Evolutionary conservation across 106 monocot genomes (phyloP), one percentile per base, ranked within the genome.

Genomic region (Dioscorea dumetorum): DNA sequence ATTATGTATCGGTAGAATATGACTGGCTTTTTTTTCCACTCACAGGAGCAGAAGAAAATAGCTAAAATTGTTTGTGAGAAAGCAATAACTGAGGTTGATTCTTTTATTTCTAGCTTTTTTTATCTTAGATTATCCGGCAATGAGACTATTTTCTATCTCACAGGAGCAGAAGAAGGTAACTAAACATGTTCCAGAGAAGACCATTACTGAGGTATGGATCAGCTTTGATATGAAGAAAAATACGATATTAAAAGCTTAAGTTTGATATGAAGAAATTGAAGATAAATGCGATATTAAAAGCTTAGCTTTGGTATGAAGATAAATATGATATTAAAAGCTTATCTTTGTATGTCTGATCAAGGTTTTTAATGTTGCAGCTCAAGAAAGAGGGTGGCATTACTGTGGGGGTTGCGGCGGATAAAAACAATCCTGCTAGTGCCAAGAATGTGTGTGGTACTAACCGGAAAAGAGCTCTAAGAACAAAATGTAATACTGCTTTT

Each of bases 31-130:
- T 51, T 67, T 22, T 72, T 9, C 10, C 53, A 22, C 21, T 60
- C 22, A 14, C 49, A 81, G 81, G 72, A 81, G 50, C 52, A 58
- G 50, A 76, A 67, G 24, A 81, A 76, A 68, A n/a, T 67, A 49
- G 68, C 34, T 63, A 70, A 76, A 28, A 58, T 67, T 60, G 15
- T n/a, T 49, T 50, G 8, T 50, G 66, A 64, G 13, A 64, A 64
- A 9, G n/a, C 34, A 0, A 66, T 1, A 8, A 33, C 22, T 17
- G 28, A 28, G 28, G 28, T 28, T 28, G 3, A 28, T 28, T 28
- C 28, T 28, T 28, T 1, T 28, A 28, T 28, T 28, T 28, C 28
- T 28, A 20, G 51, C n/a, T 66, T 31, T 31, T 0, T 5, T 19
- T 8, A 18, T 14, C 28, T 32, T 51, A 49, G 23, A 53, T 50